phyloP scores from a whole-genome alignment of 345 rosid genomes.

The Microthlaspi erraticum region DNA sequence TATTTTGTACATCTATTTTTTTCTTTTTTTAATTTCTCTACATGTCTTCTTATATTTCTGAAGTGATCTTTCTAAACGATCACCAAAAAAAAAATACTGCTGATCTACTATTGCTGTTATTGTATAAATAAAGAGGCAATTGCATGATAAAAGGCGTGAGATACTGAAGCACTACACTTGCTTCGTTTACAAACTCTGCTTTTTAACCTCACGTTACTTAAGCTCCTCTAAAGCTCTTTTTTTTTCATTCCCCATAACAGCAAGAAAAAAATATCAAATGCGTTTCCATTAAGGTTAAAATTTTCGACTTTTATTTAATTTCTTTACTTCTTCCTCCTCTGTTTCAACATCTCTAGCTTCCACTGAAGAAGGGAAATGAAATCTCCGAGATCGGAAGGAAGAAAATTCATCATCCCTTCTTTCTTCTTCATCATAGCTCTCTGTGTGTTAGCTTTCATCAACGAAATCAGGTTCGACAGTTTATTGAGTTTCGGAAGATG shows the following conservation, averaged over 20 bases:
- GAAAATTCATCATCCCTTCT: constrained; percentile 57
- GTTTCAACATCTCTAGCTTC: constrained; percentile 8
- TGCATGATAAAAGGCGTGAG: constrained; percentile 44
- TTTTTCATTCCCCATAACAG: constrained; percentile 15
- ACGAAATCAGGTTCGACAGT: constrained; percentile 57
- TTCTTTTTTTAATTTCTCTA: no score
- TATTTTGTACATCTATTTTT: no score
- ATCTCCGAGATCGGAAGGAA: constrained; percentile 35
- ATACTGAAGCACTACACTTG: constrained; percentile 42
- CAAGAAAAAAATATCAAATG: not conserved
- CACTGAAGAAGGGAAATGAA: constrained; percentile 37
- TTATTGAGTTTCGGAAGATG: constrained; percentile 57
- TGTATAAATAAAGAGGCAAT: constrained; percentile 8
- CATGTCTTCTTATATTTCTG: no score
- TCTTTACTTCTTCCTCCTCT: constrained; percentile 26
- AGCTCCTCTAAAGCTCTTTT: constrained; percentile 42
- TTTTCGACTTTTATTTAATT: constrained; percentile 14
- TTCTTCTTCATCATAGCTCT: constrained; percentile 66
- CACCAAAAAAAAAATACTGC: no score
- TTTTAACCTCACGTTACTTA: constrained; percentile 48
- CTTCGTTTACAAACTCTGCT: constrained; percentile 45
- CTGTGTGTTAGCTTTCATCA: constrained; percentile 63
- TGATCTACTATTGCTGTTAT: not conserved
- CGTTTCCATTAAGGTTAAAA: constrained; percentile 25
- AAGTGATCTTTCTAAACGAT: no score